These are phyloP conservation scores for Sanghuangporus weigelae DNA, from an alignment of 1,284 basidiomycete genomes.

Conservation along the genomic window DNA sequence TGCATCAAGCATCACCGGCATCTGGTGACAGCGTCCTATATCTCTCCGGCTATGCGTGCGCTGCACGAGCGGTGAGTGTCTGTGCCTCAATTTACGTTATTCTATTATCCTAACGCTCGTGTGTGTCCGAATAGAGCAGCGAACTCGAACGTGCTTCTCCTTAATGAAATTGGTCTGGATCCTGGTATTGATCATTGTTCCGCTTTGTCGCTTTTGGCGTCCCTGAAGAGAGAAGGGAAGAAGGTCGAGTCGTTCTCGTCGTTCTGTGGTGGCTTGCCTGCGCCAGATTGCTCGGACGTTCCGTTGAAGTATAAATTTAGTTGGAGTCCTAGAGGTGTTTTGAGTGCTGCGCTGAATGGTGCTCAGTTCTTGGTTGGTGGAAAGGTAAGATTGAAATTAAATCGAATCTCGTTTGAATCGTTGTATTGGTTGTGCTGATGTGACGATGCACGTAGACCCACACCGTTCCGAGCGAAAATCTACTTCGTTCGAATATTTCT, in stretches of 20 bases:
- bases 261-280: constrained; percentile 92
- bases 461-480: constrained; percentile 43
- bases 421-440: not conserved
- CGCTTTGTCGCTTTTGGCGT: constrained; percentile 71
- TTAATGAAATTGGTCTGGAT: constrained; percentile 93
- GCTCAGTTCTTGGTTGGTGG: constrained; percentile 67
- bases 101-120: no score
- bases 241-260: constrained; percentile 78
- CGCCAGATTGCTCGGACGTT: constrained; percentile 61
- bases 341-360: constrained; percentile 77
- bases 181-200: constrained; percentile 96
- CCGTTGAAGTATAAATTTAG: constrained; percentile 92
- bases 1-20: constrained; percentile 76
- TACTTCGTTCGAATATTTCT: constrained; percentile 59
- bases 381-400: constrained; percentile 35
- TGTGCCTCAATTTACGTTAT: not conserved
- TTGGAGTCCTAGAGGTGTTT: constrained; percentile 88
- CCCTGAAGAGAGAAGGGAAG: constrained; percentile 54
- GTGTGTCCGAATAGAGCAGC: no score
- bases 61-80: constrained; percentile 59
- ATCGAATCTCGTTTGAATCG: not conserved
- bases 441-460: not conserved
- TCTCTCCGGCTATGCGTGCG: constrained; percentile 73
- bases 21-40: constrained; percentile 91
- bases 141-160: constrained; percentile 64